Base-by-base conservation (phyloP, 441 rosid genomes). In the Arabidopsis lyrata region DNA sequence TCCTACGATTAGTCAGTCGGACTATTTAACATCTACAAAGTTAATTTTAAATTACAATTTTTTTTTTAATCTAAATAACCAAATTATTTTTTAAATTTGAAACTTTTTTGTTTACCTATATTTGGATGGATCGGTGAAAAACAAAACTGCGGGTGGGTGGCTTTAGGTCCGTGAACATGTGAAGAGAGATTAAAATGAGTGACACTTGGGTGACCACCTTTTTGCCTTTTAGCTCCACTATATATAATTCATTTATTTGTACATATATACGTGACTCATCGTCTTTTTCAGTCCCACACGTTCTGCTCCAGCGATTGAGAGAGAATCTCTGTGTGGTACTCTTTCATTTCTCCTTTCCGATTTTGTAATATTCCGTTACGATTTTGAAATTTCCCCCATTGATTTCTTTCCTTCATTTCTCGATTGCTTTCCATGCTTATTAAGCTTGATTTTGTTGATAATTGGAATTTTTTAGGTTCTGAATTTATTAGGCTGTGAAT, bases 321-420 rank as follows among this genome's bases (percentile, higher is more conserved):
- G 67, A 60, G 66, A 69, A 36, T 76, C 74, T 60, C 5, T 68
- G 38, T 70, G 76, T 38, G 75, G 66, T 70, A 76, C 35, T 54
- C 64, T 41, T 44, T 22, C 34, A n/a, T 60, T 16, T 44, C 4
- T 44, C 15, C 16, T 59, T 24, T 36, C 27, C 56, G 6, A 5
- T 61, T 72, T 55, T 3, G 9, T 31, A 20, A 53, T 18, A 14
- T 59, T 47, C 59, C 15, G 34, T 64, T 55, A 11, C 31, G 6
- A 42, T 58, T 35, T 45, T 52, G 4, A 13, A 34, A 15, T 15
- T 57, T 50, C 0, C 42, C 42, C 60, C n/a, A 48, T 20, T 59
- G 14, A 54, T 59, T 59, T 20, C 31, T 22, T 27, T 32, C n/a
- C 67, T 18, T 18, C 18, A 15, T 3, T 38, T 47, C 14, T n/a